Evolutionary conservation across 768 basidiomycete species (phyloP).

Genomic region (Termitomyces sp.): DNA sequence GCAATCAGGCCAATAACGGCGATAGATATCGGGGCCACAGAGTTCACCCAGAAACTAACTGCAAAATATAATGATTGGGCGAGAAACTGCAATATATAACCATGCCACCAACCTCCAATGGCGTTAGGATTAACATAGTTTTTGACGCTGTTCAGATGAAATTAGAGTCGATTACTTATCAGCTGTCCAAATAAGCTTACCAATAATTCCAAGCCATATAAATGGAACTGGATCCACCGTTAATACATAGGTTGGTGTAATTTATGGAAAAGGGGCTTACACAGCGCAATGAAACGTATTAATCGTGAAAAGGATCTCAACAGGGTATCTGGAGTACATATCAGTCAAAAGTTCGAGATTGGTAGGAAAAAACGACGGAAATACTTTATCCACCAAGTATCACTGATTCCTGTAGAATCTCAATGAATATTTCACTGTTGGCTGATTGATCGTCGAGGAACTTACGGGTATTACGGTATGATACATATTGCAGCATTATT

Average conservation of each 20-base stretch:
- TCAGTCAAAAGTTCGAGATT: no score
- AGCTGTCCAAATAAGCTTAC: constrained; percentile 6
- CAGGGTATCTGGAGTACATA: constrained; percentile 16
- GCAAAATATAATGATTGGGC: background rate
- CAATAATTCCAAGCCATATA: constrained; percentile 25
- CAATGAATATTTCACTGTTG: background rate
- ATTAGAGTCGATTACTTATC: background rate
- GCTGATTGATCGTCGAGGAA: background rate
- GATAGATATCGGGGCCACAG: constrained; percentile 32
- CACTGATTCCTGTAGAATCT: constrained; percentile 20
- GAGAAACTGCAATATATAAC: background rate
- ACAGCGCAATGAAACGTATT: constrained; percentile 26
- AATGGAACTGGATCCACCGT: constrained; percentile 14
- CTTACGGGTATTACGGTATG: constrained; percentile 31
- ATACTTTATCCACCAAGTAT: constrained; percentile 24
- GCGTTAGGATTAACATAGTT: constrained; percentile 14
- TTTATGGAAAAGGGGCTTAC: constrained; percentile 5
- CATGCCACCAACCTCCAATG: constrained; percentile 8
- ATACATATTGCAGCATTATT: constrained; percentile 26
- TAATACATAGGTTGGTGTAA: background rate
- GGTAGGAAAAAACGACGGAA: no score
- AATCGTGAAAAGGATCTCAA: constrained; percentile 21
- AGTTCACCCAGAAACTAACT: constrained; percentile 31
- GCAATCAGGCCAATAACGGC: constrained; percentile 32
- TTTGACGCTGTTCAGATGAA: constrained; percentile 8